Percentiles rank a stretch among this genome's conserved stretches.
phyloP scores from a whole-genome alignment of 2,329 filamentous ascomycete species.

The Ceratocystis diversiconidia region DNA sequence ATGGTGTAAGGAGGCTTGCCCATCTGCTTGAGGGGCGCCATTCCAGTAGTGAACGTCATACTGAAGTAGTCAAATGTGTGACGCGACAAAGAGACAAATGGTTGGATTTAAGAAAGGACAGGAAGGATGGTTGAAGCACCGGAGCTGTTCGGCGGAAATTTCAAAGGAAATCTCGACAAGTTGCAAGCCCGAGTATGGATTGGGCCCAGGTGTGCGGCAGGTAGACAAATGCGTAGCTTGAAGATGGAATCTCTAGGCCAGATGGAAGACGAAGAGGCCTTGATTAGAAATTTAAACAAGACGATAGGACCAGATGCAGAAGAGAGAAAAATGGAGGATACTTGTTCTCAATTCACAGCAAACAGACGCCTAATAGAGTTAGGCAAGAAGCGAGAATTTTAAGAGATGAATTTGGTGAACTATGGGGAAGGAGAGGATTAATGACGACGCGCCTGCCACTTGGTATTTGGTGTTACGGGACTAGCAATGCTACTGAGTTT shows the following conservation, averaged over 20 bases:
- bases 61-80: conserved; percentile 9
- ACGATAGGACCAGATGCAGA: not conserved
- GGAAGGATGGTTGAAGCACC: not conserved
- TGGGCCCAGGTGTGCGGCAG: not conserved
- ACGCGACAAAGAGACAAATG: not conserved
- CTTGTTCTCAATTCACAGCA: not conserved
- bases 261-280: not conserved
- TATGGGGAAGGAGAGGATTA: conserved; percentile 1
- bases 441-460: not conserved
- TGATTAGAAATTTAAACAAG: not conserved
- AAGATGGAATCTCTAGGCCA: not conserved
- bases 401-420: not conserved
- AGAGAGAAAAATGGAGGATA: not conserved
- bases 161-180: not conserved
- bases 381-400: not conserved
- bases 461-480: no score
- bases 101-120: not conserved
- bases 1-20: conserved; percentile 63
- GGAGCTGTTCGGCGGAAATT: conserved; percentile 2
- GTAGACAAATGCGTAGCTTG: not conserved
- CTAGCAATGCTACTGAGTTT: no score
- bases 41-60: conserved; percentile 31
- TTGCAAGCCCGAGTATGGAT: not conserved
- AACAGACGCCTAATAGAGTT: not conserved
- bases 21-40: conserved; percentile 41